Conservation (phyloP, 2,329 filamentous ascomycete species). For the Aureobasidium mangrovei region DNA sequence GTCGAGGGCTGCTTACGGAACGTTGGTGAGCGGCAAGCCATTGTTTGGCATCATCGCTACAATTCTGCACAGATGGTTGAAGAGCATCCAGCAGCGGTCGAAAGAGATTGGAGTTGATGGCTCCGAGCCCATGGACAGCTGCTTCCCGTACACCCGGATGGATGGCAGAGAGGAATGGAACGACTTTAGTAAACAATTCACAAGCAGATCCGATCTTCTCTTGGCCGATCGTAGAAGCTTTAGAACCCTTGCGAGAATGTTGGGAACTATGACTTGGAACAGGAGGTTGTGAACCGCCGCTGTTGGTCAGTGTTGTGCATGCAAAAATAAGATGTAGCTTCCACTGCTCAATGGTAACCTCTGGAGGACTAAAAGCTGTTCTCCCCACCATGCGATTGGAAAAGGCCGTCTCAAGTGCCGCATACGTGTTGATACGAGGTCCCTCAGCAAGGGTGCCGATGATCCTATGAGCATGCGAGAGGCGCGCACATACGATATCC, state of each 20-base stretch:
- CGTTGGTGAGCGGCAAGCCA: slow-evolving; percentile 70
- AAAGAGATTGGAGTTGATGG: slow-evolving; percentile 91
- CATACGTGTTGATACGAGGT: slow-evolving; percentile 37
- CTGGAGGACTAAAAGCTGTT: slow-evolving; percentile 42
- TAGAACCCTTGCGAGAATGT: slow-evolving; percentile 75
- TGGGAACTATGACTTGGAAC: slow-evolving; percentile 48
- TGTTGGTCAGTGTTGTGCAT: slow-evolving; percentile 83
- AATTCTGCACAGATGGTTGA: slow-evolving; percentile 74
- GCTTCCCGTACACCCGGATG: slow-evolving; percentile 78
- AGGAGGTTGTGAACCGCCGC: slow-evolving; percentile 49
- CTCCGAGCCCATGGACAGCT: slow-evolving; percentile 83
- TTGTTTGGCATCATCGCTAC: slow-evolving; percentile 79
- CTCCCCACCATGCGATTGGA: slow-evolving; percentile 16
- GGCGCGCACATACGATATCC: slow-evolving; percentile 84
- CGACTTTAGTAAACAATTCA: slow-evolving; percentile 82
- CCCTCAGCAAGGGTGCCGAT: slow-evolving; percentile 72
- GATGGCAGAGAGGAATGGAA: slow-evolving; percentile 73
- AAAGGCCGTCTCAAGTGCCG: slow-evolving; percentile 53
- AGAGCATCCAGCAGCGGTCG: slow-evolving; percentile 82
- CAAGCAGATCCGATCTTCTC: slow-evolving; percentile 81
- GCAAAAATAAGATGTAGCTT: slow-evolving; percentile 96
- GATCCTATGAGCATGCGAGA: slow-evolving; percentile 84
- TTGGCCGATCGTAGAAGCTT: slow-evolving; percentile 55
- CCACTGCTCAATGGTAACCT: slow-evolving; percentile 92
- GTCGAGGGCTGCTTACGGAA: slow-evolving; percentile 69